A percentile compares a stretch with the other conserved stretches of the same genome.
Evolutionary conservation across 371 early-diverging fungal species (phyloP).

Genomic region (Rhizopus microsporus): DNA sequence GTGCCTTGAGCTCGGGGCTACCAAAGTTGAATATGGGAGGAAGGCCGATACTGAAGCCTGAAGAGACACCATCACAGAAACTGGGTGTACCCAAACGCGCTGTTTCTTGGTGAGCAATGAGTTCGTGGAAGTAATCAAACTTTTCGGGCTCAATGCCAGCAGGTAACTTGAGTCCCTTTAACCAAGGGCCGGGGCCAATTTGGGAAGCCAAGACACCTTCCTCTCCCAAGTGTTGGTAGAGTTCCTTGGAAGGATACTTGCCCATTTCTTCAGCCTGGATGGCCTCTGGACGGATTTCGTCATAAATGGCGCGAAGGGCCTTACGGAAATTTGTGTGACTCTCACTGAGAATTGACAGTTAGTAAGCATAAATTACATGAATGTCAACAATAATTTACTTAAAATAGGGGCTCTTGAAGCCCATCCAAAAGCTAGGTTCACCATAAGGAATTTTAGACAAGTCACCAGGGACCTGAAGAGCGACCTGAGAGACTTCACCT

Average conservation of each 20-base stretch:
- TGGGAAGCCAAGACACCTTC: constrained; percentile 71
- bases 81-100: constrained; percentile 81
- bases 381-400: constrained; percentile 36
- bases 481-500: constrained; percentile 31
- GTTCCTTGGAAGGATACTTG: constrained; percentile 46
- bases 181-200: constrained; percentile 61
- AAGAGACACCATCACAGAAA: constrained; percentile 54
- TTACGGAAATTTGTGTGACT: constrained; percentile 59
- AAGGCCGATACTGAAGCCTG: constrained; percentile 46
- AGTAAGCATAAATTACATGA: constrained; percentile 4
- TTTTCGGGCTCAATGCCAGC: constrained; percentile 57
- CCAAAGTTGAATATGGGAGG: constrained; percentile 73
- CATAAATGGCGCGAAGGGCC: constrained; percentile 56
- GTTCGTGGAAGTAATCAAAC: constrained; percentile 79
- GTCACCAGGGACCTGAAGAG: constrained; percentile 31
- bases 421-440: constrained; percentile 58
- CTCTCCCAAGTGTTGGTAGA: constrained; percentile 56
- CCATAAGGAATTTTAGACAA: constrained; percentile 61
- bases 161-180: constrained; percentile 36
- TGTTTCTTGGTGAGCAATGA: constrained; percentile 79
- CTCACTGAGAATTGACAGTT: constrained; percentile 37
- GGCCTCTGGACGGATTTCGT: constrained; percentile 52
- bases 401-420: constrained; percentile 62
- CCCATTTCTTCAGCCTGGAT: constrained; percentile 43
- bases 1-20: constrained; percentile 59